Evolutionary conservation across 768 basidiomycete genomes (phyloP).

Genomic region (Russula foetens): DNA sequence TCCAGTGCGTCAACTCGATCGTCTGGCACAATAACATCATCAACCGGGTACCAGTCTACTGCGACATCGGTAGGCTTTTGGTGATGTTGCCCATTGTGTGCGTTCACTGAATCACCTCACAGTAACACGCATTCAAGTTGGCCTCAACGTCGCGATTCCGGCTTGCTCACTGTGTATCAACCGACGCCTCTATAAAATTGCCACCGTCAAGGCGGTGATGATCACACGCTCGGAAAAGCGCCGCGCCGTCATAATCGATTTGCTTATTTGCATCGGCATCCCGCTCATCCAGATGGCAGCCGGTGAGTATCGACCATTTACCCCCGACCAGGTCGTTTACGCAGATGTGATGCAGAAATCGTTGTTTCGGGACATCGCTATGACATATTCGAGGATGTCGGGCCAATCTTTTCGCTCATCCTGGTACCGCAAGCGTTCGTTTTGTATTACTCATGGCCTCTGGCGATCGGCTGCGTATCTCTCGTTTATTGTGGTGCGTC

Average conservation of each 20-base stretch:
- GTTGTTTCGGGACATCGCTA: constrained; percentile 32
- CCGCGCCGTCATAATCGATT: constrained; percentile 26
- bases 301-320: neutral
- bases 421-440: constrained; percentile 25
- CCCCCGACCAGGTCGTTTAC: neutral
- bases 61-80: constrained; percentile 43
- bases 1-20: constrained; percentile 55
- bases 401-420: constrained; percentile 34
- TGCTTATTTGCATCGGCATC: constrained; percentile 26
- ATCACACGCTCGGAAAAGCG: constrained; percentile 26
- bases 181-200: constrained; percentile 41
- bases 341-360: neutral
- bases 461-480: constrained; percentile 22
- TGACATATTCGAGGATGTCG: constrained; percentile 40
- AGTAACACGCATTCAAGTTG: constrained; percentile 35
- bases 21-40: constrained; percentile 57
- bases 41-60: constrained; percentile 40
- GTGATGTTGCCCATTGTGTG: neutral
- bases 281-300: constrained; percentile 8
- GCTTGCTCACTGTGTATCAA: constrained; percentile 39
- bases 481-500: constrained; percentile 33
- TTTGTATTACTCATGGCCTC: constrained; percentile 27
- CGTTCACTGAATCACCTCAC: neutral
- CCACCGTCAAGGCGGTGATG: constrained; percentile 28
- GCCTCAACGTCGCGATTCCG: constrained; percentile 30